Evolutionary conservation across 2,329 filamentous ascomycete genomes (phyloP), one percentile per base, ranked within the genome.

Genomic region (Diplodia scrobiculata): DNA sequence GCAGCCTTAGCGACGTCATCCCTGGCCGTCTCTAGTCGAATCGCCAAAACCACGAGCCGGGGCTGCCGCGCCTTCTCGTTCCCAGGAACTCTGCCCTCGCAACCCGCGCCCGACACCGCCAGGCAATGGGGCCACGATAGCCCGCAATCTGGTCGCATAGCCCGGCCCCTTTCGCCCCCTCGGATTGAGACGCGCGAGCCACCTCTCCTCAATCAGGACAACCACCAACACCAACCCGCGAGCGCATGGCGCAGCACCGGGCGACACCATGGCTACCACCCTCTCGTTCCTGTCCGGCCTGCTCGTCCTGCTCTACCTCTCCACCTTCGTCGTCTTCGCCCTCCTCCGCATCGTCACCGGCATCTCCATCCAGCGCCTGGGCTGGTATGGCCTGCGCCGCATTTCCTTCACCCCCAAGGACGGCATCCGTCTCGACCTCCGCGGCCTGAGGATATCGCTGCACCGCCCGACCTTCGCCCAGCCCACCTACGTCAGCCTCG

Each of bases 401-500:
- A 89, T 99, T 68, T 90, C 92, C 67, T 98, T 96, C 77, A 91
- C 91, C 14, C 92, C 92, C 32, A 89, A 86, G 78, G 92, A 97
- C 85, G 95, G 95, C 71, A 82, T 97, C 73, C 90, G 90, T 73
- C 87, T 99, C 77, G 92, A 97, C 77, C 88, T 99, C 66, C 88
- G 95, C 60, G 91, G 93, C 60, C 83, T 99, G 63, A 92, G 95
- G 52, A 83, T 99, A 72, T 90, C 91, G 66, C 79, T 98, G 69
- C 95, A 99, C 79, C 88, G 93, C 4, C 95, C 95, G 13, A 98
- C 95, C 5, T 98, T 99, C 79, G 92, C 94, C 54, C 92, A 98
- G 77, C 95, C 95, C 52, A 98, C 96, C 69, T 98, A 94, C 92
- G 82, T 97, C 72, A 98, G 93, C 76, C 84, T 99, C 60, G 91